phyloP scores from a whole-genome alignment of 2,329 filamentous ascomycete genomes.

The Fusarium sp. region DNA sequence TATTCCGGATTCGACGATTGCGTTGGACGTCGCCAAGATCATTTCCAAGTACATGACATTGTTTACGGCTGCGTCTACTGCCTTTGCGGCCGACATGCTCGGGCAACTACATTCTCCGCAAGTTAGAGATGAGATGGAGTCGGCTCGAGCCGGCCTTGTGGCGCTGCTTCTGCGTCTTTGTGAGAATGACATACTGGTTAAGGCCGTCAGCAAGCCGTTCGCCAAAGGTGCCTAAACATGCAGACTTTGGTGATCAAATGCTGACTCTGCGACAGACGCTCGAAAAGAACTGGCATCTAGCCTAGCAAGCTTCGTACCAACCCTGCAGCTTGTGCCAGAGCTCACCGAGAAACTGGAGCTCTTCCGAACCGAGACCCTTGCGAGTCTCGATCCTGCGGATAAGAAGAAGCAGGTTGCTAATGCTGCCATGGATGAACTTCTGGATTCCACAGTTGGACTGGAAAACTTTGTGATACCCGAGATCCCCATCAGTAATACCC shows the following conservation, averaged over 20 bases:
- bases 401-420: slow-evolving; percentile 63
- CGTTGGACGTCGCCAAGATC: slow-evolving; percentile 61
- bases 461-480: slow-evolving; percentile 71
- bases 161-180: slow-evolving; percentile 71
- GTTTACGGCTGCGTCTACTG: slow-evolving; percentile 64
- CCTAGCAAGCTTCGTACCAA: slow-evolving; percentile 65
- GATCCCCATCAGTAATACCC: slow-evolving; percentile 77
- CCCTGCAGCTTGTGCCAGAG: slow-evolving; percentile 68
- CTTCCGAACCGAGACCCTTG: slow-evolving; percentile 68
- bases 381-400: slow-evolving; percentile 65
- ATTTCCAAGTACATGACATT: slow-evolving; percentile 70
- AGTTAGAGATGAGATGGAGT: slow-evolving; percentile 68
- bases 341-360: slow-evolving; percentile 66
- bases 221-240: slow-evolving; percentile 60
- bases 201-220: slow-evolving; percentile 63
- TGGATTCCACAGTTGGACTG: slow-evolving; percentile 67
- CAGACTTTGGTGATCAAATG: not conserved
- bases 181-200: slow-evolving; percentile 68
- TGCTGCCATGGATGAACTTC: slow-evolving; percentile 66
- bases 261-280: slow-evolving; percentile 50
- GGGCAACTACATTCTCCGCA: slow-evolving; percentile 58
- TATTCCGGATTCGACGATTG: slow-evolving; percentile 61
- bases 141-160: slow-evolving; percentile 72
- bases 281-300: slow-evolving; percentile 63
- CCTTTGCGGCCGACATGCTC: slow-evolving; percentile 62